Evolutionary conservation across 2,329 filamentous ascomycete species (phyloP), one percentile per base, ranked within the genome.

Genomic region (Aspergillaceae sp.): DNA sequence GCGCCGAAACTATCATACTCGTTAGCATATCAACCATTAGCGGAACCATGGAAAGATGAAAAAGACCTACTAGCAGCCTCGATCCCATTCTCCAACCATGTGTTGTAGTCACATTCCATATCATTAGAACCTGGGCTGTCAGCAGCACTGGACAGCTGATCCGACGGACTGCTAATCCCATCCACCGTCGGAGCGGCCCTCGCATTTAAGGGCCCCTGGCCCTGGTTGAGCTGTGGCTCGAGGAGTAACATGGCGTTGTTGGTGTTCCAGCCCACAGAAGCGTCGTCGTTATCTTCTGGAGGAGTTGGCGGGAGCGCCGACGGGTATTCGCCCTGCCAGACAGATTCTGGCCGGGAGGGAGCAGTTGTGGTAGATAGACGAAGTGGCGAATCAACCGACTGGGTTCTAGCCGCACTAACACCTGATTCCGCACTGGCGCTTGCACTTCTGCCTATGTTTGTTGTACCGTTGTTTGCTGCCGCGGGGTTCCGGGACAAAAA

Each of bases 301-400:
- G 68, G 68, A 1, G 68, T 71, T n/a, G 64, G 62, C 7, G 67
- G 67, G 11, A 69, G 52, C 11, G 58, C 57, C 19, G 61, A 54
- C 34, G 63, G 57, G 49, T 67, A 68, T 35, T 67, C 63, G 32
- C 48, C 44, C 26, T 50, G 52, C 62, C 57, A 63, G 42, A 53
- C 53, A 45, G 54, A 44, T 43, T 56, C 54, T 46, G 60, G 52
- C 38, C 56, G 59, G 53, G 55, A 63, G 52, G 61, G 60, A 48
- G 58, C 55, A 49, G 56, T 51, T 51, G 60, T 57, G 68, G 56
- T 62, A 44, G 58, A 60, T 35, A 60, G 56, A 33, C 54, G 63
- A 47, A 61, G 55, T 45, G 56, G 57, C 30, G 62, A 57, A 41
- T 64, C 60, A 2, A 50, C 48, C 10, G 62, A 60, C 7, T 58